Conservation (phyloP, 2,329 filamentous ascomycete species). For the Chrysoporthe cubensis region DNA sequence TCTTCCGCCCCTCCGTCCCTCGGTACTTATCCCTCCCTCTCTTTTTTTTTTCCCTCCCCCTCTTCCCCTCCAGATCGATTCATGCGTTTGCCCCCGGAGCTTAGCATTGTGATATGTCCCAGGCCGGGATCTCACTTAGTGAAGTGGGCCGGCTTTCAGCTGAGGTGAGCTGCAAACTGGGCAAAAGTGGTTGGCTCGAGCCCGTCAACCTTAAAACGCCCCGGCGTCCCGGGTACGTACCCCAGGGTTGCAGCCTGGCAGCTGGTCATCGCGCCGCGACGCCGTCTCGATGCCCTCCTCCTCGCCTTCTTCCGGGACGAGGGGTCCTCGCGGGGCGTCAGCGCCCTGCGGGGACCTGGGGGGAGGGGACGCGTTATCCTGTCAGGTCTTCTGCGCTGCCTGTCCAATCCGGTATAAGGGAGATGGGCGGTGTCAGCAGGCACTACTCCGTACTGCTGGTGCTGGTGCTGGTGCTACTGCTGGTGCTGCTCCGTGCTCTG, state of each 20-base stretch:
- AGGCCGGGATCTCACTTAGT: not conserved
- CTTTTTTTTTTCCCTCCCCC: not conserved
- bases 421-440: not conserved
- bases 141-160: constrained; percentile 7
- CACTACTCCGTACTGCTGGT: too few relatives aligned
- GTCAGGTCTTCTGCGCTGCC: not conserved
- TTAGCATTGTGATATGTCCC: not conserved
- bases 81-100: not conserved
- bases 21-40: not conserved
- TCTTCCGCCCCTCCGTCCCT: not conserved
- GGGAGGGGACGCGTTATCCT: too few relatives aligned
- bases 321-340: too few relatives aligned
- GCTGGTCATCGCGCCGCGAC: not conserved
- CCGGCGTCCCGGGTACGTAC: not conserved
- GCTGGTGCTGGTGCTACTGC: too few relatives aligned
- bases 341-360: too few relatives aligned
- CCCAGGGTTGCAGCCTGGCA: not conserved
- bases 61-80: not conserved
- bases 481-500: too few relatives aligned
- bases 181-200: not conserved
- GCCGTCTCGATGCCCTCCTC: not conserved
- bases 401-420: not conserved
- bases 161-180: constrained; percentile 12
- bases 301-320: too few relatives aligned
- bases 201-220: not conserved